Base-by-base conservation (phyloP, 768 basidiomycete species). In the Phanerodontia chrysosporium region DNA sequence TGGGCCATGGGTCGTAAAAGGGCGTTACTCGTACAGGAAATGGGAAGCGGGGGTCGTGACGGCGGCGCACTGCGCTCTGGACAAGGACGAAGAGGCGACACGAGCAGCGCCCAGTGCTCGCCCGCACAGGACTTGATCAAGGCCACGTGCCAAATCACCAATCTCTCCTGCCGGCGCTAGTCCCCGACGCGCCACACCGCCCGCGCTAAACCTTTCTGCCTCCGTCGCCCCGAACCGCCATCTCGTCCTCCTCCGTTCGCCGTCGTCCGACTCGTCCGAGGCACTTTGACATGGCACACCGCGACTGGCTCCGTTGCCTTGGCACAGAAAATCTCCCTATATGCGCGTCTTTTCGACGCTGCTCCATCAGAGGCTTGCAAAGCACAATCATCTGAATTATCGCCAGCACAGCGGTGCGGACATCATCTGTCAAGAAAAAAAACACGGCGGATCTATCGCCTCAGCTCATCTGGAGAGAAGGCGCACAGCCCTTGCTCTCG, bases 1-100 rank as follows among this genome's bases (percentile, higher is more conserved):
- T 63, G 42, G 44, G 67, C 65, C 69, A 69, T 69, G 59, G 51
- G 55, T 59, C 58, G 58, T 59, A 51, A 56, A 51, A 53, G 44
- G 39, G 45, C 60, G 60, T 61, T 52, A 61, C 48, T 44, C 49
- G 60, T 61, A 57, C 46, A 48, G 29, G 46, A 36, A 30, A 51
- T 51, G 48, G 39, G 35, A n/a, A 39, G 1, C 29, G 24, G 29
- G 39, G 45, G 55, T 59, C 62, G 55, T 58, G 58, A 62, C 59
- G 51, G 45, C 36, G 55, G 62, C 62, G 62, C 62, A 63, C 62
- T 59, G 62, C 62, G 62, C 62, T 59, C 58, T 51, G 58, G 51
- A 56, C 46, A 45, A 52, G 35, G 55, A 53, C 27, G 49, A 28
- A n/a, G n/a, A 51, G 60, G 36, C 46, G 36, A 56, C 36, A 25